Conservation (phyloP, 768 basidiomycete genomes). For the Lactarius hatsudake region DNA sequence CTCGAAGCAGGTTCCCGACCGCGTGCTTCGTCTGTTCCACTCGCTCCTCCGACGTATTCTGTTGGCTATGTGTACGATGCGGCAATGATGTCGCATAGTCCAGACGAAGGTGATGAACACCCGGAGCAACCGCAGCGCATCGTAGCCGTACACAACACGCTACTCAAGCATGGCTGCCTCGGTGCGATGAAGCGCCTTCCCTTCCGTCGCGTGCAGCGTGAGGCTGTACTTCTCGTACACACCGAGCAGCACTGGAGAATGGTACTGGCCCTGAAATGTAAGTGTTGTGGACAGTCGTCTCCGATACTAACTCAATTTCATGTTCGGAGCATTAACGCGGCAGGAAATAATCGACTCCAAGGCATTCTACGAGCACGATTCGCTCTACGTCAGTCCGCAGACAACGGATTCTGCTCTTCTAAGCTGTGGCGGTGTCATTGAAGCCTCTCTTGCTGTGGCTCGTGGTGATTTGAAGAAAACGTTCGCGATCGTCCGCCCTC, state of each 20-base stretch:
- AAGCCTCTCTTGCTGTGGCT: conserved; percentile 84
- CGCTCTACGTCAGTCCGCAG: conserved; percentile 84
- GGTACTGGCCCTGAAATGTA: conserved; percentile 50
- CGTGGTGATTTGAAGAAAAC: conserved; percentile 76
- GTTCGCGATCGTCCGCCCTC: conserved; percentile 94
- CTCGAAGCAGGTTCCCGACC: conserved; percentile 10
- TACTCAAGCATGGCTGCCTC: conserved; percentile 58
- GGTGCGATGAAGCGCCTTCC: conserved; percentile 74
- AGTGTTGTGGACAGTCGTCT: not conserved
- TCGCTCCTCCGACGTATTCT: conserved; percentile 29
- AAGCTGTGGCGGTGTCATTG: conserved; percentile 94
- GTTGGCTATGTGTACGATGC: conserved; percentile 87
- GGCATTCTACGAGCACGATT: conserved; percentile 84
- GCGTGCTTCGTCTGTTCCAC: conserved; percentile 34
- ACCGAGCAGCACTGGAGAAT: conserved; percentile 90
- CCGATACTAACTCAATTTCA: conserved; percentile 24
- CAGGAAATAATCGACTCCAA: conserved; percentile 75
- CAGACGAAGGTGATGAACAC: conserved; percentile 61
- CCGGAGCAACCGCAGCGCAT: conserved; percentile 82
- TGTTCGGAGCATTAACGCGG: conserved; percentile 58
- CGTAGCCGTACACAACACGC: conserved; percentile 62
- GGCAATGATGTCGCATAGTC: conserved; percentile 84
- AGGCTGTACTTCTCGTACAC: conserved; percentile 88
- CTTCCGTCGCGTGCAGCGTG: conserved; percentile 66
- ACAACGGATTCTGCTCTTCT: conserved; percentile 84